These are phyloP conservation scores for Globisporangium spiculum DNA, from an alignment of 352 stramenopile species.

Conservation along the genomic window DNA sequence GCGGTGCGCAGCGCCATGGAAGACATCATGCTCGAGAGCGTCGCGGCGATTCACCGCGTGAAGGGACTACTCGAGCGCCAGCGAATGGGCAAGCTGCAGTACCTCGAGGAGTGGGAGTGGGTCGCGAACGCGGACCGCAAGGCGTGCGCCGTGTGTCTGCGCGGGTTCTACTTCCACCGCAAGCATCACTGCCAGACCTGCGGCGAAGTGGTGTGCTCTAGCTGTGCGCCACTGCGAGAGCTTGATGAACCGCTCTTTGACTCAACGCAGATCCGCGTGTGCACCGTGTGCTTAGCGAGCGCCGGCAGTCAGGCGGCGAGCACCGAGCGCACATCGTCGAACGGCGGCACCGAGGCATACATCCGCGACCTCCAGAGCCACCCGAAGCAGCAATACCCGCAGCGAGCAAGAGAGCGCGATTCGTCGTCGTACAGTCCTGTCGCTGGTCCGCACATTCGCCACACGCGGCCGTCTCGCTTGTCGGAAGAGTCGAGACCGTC, in stretches of 20 bases:
- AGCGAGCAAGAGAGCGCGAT: background rate
- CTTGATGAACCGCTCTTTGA: slow-evolving; percentile 70
- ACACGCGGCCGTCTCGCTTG: slow-evolving; percentile 2
- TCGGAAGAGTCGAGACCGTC: slow-evolving; percentile 8
- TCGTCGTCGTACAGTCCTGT: slow-evolving; percentile 1
- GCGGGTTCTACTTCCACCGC: slow-evolving; percentile 74
- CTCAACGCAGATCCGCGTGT: slow-evolving; percentile 65
- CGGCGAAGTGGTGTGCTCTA: slow-evolving; percentile 75
- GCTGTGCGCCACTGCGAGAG: slow-evolving; percentile 64
- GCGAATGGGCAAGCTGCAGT: slow-evolving; percentile 69
- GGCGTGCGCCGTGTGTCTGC: slow-evolving; percentile 75
- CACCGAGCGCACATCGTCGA: slow-evolving; percentile 35
- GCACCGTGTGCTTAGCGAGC: slow-evolving; percentile 58
- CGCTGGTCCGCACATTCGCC: background rate
- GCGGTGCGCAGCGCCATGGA: slow-evolving; percentile 42
- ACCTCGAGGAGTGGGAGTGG: slow-evolving; percentile 81
- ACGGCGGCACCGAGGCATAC: slow-evolving; percentile 50
- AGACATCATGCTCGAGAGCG: slow-evolving; percentile 66
- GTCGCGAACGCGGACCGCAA: slow-evolving; percentile 67
- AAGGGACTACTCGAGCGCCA: slow-evolving; percentile 67
- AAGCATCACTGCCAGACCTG: slow-evolving; percentile 77
- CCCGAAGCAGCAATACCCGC: slow-evolving; percentile 9
- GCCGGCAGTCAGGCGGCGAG: slow-evolving; percentile 27
- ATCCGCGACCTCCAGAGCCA: slow-evolving; percentile 29
- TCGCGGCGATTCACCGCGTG: slow-evolving; percentile 50